Percentiles rank a stretch among this genome's conserved stretches.
These are phyloP conservation scores for Theobroma grandiflorum DNA, from an alignment of 441 rosid species.

Conservation along the genomic window DNA sequence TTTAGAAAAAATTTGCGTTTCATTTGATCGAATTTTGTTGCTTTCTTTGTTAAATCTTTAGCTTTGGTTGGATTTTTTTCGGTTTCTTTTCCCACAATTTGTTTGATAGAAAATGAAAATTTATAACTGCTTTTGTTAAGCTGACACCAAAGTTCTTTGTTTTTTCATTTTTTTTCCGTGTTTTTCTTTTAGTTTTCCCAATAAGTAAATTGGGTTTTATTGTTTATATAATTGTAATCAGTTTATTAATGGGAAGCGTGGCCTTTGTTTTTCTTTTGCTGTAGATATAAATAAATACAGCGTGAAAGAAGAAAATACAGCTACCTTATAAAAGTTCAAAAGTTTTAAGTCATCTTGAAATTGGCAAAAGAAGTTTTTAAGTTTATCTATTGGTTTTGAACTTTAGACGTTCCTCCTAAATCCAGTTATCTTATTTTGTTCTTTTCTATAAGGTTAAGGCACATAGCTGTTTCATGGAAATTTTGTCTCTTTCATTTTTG, in stretches of 20 bases:
- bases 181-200: background rate
- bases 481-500: background rate
- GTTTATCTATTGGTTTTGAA: background rate
- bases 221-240: background rate
- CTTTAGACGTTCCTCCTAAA: background rate
- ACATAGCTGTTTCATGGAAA: background rate
- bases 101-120: background rate
- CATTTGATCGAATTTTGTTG: background rate
- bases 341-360: background rate
- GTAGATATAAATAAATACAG: background rate
- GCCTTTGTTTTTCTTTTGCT: background rate
- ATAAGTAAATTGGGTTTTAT: background rate
- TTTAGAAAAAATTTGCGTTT: too few relatives aligned
- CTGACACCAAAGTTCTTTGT: background rate
- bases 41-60: background rate
- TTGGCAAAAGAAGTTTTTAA: background rate
- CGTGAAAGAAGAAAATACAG: background rate
- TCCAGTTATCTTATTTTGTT: background rate
- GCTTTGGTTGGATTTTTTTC: background rate
- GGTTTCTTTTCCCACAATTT: background rate
- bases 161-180: background rate
- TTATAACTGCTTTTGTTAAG: background rate
- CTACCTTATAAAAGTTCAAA: background rate
- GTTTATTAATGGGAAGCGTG: background rate
- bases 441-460: slow-evolving; percentile 4